phyloP scores from a whole-genome alignment of 805 yeast species.

The Candida ortonii region DNA sequence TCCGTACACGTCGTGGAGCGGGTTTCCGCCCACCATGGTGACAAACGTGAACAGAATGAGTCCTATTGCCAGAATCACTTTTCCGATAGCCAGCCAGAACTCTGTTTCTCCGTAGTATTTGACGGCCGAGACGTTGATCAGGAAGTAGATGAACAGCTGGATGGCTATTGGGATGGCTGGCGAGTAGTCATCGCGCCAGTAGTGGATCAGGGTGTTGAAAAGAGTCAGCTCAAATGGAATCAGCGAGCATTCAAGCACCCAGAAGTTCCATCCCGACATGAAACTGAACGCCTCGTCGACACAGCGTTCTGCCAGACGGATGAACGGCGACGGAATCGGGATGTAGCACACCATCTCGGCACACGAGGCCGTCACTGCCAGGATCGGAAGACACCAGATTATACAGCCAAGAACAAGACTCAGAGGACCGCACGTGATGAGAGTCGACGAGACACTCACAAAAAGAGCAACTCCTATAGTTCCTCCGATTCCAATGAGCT shows the following conservation, averaged over 20 bases:
- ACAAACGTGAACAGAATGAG: conserved; percentile 43
- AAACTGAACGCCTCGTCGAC: conserved; percentile 45
- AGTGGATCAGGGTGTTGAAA: conserved; percentile 45
- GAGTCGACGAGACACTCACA: conserved; percentile 40
- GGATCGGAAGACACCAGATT: conserved; percentile 42
- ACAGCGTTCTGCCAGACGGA: conserved; percentile 44
- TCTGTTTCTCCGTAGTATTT: conserved; percentile 47
- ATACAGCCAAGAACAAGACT: conserved; percentile 39
- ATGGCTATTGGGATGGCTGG: conserved; percentile 44
- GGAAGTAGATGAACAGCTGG: conserved; percentile 40
- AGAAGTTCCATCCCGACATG: conserved; percentile 49
- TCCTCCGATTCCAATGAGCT: conserved; percentile 49
- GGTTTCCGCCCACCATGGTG: conserved; percentile 53
- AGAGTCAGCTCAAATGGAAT: conserved; percentile 50
- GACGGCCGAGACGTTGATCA: conserved; percentile 44
- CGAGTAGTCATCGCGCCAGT: conserved; percentile 45
- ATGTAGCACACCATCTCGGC: conserved; percentile 48
- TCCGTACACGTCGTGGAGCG: conserved; percentile 39
- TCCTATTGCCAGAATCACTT: conserved; percentile 43
- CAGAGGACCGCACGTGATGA: conserved; percentile 42
- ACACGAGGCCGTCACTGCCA: conserved; percentile 40
- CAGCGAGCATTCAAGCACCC: conserved; percentile 46
- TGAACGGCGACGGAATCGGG: conserved; percentile 48
- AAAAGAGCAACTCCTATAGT: conserved; percentile 48
- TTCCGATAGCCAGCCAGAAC: conserved; percentile 44